These are phyloP conservation scores for Chlorophyllum brunneum DNA, from an alignment of 768 basidiomycete species.

Conservation along the genomic window DNA sequence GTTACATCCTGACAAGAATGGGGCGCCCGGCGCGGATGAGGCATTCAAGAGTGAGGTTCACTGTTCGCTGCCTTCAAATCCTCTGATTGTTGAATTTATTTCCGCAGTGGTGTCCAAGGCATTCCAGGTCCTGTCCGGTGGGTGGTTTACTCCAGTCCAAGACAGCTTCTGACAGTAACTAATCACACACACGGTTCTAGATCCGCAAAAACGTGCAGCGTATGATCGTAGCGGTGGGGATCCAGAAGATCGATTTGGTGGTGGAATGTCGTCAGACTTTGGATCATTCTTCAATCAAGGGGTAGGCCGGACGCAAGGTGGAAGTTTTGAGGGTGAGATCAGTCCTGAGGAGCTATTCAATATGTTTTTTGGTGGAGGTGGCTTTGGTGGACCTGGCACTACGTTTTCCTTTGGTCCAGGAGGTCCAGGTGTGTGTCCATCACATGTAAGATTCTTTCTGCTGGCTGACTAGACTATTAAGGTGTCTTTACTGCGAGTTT, in stretches of 20 bases:
- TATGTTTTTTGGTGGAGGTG: slow-evolving; percentile 91
- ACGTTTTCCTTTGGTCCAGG: slow-evolving; percentile 19
- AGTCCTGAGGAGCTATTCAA: slow-evolving; percentile 97
- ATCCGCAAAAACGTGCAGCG: slow-evolving; percentile 84
- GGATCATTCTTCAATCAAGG: slow-evolving; percentile 9
- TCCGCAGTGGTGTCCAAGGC: slow-evolving; percentile 92
- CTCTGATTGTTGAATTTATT: slow-evolving; percentile 8
- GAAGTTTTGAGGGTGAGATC: slow-evolving; percentile 75
- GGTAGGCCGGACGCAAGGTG: slow-evolving; percentile 12
- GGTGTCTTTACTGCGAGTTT: slow-evolving; percentile 76
- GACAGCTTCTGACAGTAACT: background rate
- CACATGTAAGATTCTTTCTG: background rate
- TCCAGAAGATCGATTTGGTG: slow-evolving; percentile 78
- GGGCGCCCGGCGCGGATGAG: slow-evolving; percentile 97
- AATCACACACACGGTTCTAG: slow-evolving; percentile 28
- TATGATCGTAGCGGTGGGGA: slow-evolving; percentile 85
- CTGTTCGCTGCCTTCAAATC: slow-evolving; percentile 1
- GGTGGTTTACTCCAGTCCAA: slow-evolving; percentile 8
- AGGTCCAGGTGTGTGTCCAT: slow-evolving; percentile 31
- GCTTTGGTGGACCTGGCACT: slow-evolving; percentile 40
- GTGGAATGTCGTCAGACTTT: slow-evolving; percentile 54
- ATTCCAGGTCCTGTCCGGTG: slow-evolving; percentile 89
- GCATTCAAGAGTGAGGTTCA: slow-evolving; percentile 86
- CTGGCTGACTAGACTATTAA: slow-evolving; percentile 10
- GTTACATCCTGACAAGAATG: slow-evolving; percentile 90